Conservation (phyloP, 2,329 filamentous ascomycete genomes). For the Sporothrix brunneoviolacea region DNA sequence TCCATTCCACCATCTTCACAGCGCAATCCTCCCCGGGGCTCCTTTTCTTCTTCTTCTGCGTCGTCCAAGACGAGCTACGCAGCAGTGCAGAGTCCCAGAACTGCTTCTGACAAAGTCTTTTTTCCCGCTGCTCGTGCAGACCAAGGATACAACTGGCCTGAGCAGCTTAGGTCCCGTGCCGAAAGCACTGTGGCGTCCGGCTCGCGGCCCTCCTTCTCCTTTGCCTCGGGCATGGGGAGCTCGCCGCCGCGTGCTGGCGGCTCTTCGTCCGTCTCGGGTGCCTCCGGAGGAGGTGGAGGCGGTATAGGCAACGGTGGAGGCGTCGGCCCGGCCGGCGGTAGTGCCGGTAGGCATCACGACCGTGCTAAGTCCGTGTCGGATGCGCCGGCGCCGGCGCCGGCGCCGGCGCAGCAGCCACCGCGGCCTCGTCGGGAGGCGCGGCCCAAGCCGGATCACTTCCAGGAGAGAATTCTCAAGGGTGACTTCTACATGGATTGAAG, state of each 20-base stretch:
- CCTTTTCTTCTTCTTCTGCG: constrained; percentile 11
- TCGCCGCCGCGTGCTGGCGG: constrained; percentile 36
- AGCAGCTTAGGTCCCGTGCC: constrained; percentile 86
- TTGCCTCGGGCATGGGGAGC: constrained; percentile 38
- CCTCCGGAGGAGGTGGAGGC: no score
- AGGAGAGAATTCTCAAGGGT: constrained; percentile 93
- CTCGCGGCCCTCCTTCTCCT: constrained; percentile 52
- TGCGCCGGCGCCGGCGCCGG: constrained; percentile 35
- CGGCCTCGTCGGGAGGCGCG: constrained; percentile 41
- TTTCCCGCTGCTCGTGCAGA: constrained; percentile 55
- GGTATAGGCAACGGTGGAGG: constrained; percentile 1
- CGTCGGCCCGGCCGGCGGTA: constrained; percentile 13
- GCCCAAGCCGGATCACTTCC: constrained; percentile 83
- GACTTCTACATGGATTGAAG: constrained; percentile 94
- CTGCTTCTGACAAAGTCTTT: constrained; percentile 56
- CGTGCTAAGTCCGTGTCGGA: constrained; percentile 64
- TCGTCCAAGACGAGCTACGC: constrained; percentile 26
- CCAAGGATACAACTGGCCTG: constrained; percentile 95
- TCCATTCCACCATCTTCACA: neutral
- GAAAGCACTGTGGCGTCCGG: constrained; percentile 63
- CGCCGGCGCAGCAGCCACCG: constrained; percentile 53
- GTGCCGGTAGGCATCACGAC: constrained; percentile 41
- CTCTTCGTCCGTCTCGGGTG: neutral
- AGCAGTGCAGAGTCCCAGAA: constrained; percentile 37
- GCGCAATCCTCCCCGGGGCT: neutral